phyloP scores from a whole-genome alignment of 805 yeast species.

The Hanseniaspora occidentalis region DNA sequence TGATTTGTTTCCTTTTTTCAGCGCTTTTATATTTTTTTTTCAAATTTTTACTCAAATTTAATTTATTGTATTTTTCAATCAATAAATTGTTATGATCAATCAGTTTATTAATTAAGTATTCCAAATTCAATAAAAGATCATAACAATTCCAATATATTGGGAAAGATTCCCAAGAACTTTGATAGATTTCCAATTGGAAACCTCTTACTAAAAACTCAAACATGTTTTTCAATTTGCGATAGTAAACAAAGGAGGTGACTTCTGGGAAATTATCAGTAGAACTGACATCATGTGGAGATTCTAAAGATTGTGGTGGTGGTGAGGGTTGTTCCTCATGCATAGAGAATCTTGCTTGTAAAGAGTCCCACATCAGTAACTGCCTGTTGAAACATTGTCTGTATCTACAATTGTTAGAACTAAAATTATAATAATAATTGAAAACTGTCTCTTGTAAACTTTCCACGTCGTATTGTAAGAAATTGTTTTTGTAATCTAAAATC shows the following conservation, averaged over 20 bases:
- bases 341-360: slow-evolving; percentile 67
- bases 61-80: slow-evolving; percentile 23
- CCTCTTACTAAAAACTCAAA: slow-evolving; percentile 59
- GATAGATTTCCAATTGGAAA: slow-evolving; percentile 61
- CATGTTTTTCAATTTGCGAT: slow-evolving; percentile 59
- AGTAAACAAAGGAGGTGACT: slow-evolving; percentile 42
- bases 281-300: background rate
- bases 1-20: slow-evolving; percentile 32
- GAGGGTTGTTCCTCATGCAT: slow-evolving; percentile 39
- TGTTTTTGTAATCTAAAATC: background rate
- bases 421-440: background rate
- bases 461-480: background rate
- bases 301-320: slow-evolving; percentile 5
- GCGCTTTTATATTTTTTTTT: slow-evolving; percentile 38
- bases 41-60: slow-evolving; percentile 25
- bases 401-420: slow-evolving; percentile 51
- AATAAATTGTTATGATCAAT: slow-evolving; percentile 15
- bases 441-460: background rate
- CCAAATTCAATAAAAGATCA: slow-evolving; percentile 38
- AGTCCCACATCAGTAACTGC: slow-evolving; percentile 53
- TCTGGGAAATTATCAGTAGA: slow-evolving; percentile 4
- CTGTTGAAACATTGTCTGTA: slow-evolving; percentile 65
- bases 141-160: slow-evolving; percentile 58
- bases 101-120: slow-evolving; percentile 28
- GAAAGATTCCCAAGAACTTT: slow-evolving; percentile 55